phyloP scores from a whole-genome alignment of 495 filamentous ascomycete genomes.

The Podospora pseudocomata region DNA sequence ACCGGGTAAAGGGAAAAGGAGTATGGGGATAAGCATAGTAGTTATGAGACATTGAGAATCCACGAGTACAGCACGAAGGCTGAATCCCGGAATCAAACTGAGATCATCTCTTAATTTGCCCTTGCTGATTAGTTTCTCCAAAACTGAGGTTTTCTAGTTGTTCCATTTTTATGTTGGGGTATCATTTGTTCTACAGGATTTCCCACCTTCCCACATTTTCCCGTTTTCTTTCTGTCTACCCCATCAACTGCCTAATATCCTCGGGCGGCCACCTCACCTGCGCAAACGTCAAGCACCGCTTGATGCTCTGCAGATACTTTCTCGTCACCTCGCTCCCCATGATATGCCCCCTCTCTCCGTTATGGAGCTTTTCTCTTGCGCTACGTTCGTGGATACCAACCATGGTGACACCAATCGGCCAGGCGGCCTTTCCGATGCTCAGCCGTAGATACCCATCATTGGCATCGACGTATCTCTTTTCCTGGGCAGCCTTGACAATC shows the following conservation, averaged over 20 bases:
- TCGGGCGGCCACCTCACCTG: conserved; percentile 95
- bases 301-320: conserved; percentile 97
- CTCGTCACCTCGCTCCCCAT: conserved; percentile 93
- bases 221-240: conserved; percentile 45
- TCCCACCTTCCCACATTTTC: neutral
- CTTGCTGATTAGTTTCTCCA: too few relatives aligned
- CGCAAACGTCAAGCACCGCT: conserved; percentile 92
- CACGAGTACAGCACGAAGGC: neutral
- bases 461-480: conserved; percentile 87
- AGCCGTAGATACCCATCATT: conserved; percentile 91
- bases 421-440: conserved; percentile 97
- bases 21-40: neutral
- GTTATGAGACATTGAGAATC: neutral
- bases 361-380: conserved; percentile 90
- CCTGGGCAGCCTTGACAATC: conserved; percentile 87
- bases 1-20: neutral
- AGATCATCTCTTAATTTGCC: too few relatives aligned
- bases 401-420: conserved; percentile 99
- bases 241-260: conserved; percentile 92
- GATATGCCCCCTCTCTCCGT: conserved; percentile 89
- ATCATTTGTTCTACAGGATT: conserved; percentile 15
- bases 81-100: neutral
- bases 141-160: neutral
- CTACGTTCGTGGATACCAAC: conserved; percentile 98
- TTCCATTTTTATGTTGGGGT: conserved; percentile 7